Base-by-base conservation (phyloP, 2,329 filamentous ascomycete genomes). In the Stachybotrys chartarum region DNA sequence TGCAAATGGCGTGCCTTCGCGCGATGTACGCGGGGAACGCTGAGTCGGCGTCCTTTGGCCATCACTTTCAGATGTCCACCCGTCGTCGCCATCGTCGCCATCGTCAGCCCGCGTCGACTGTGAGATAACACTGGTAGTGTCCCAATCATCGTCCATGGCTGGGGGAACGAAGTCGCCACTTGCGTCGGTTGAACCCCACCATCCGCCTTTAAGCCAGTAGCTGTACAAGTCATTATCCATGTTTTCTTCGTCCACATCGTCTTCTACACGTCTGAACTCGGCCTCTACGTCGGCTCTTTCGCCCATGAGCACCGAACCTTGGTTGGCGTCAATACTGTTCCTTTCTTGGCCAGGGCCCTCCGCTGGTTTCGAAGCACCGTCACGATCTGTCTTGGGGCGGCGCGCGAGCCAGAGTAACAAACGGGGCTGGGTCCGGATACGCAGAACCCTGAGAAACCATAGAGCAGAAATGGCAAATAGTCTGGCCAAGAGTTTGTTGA, bases 141-240 rank as follows among this genome's bases (percentile, higher is more conserved):
- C 90, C 66, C 87, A 85, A 49, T 86, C 79, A 11, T 84, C 76
- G 4, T 83, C 78, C 5, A 74, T 67, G 11, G 76, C 69, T 7
- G 70, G 65, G 1, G 86, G 86, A 35, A 77, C 70, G 68, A 92
- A 97, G 59, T 93, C 88, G 31, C 88, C 89, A 64, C 90, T 96
- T 6, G 79, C 78, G 67, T 97, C 93, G 35, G 86, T 78, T 16
- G 86, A 85, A 1, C 93, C 92, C 85, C 91, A 97, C 75, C 89
- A 89, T 7, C 90, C 91, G 18, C 90, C 91, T 54, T 79, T 77
- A 53, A 88, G 84, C 88, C 91, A 97, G 83, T 92, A 94, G 32
- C 78, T 77, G 68, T 97, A 97, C 1, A 97, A 74, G 56, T 84
- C 86, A 2, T 80, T 78, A 60, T 93, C 87, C 3, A 97, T 75